These are phyloP conservation scores for Nakazawaea ernobii DNA, from an alignment of 805 yeast genomes.

Conservation along the genomic window DNA sequence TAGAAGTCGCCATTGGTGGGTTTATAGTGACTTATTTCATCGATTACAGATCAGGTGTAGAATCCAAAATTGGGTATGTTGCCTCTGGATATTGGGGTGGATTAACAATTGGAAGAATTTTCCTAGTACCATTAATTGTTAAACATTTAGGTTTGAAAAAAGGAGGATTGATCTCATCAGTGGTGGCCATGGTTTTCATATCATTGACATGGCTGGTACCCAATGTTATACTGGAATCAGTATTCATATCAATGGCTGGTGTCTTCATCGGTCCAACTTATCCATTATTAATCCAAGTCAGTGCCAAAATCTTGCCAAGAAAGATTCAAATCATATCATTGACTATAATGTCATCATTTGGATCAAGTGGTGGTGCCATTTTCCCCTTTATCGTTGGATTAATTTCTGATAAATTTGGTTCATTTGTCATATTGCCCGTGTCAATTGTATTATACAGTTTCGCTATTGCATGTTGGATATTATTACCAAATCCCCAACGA, in stretches of 20 bases:
- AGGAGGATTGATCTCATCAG: slow-evolving; percentile 19
- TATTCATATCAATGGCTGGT: slow-evolving; percentile 25
- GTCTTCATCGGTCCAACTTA: slow-evolving; percentile 27
- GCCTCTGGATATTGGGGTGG: slow-evolving; percentile 32
- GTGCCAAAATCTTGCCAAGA: slow-evolving; percentile 23
- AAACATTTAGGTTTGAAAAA: slow-evolving; percentile 21
- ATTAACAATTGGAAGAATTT: slow-evolving; percentile 26
- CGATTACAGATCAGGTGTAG: slow-evolving; percentile 23
- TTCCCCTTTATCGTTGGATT: slow-evolving; percentile 30
- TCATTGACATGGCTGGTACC: slow-evolving; percentile 25
- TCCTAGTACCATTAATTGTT: slow-evolving; percentile 23
- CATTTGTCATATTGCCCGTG: slow-evolving; percentile 27
- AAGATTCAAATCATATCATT: slow-evolving; percentile 26
- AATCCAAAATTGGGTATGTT: slow-evolving; percentile 23
- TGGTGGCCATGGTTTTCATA: slow-evolving; percentile 19
- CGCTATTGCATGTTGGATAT: slow-evolving; percentile 21
- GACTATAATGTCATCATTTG: slow-evolving; percentile 28
- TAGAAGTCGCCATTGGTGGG: slow-evolving; percentile 29
- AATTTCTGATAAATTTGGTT: slow-evolving; percentile 23
- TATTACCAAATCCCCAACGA: slow-evolving; percentile 23
- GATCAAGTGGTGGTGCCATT: slow-evolving; percentile 29
- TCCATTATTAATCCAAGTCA: slow-evolving; percentile 23
- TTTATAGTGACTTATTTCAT: slow-evolving; percentile 29
- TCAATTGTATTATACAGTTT: slow-evolving; percentile 19
- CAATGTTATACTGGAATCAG: slow-evolving; percentile 19